A percentile compares a stretch with the other conserved stretches of the same genome.
phyloP scores from a whole-genome alignment of 2,329 filamentous ascomycete species.

The Claviceps africana region DNA sequence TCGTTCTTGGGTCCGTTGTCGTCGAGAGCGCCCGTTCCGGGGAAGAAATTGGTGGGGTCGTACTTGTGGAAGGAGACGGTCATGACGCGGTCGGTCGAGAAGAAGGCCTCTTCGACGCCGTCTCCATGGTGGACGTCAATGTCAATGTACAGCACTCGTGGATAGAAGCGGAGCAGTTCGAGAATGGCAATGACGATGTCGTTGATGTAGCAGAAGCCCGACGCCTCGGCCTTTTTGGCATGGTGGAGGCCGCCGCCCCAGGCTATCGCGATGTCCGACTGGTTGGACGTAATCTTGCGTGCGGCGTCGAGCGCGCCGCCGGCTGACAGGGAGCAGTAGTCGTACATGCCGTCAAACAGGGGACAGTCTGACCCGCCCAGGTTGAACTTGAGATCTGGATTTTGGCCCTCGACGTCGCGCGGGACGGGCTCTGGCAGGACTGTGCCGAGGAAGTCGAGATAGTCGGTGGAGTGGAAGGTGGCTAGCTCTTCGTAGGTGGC shows the following conservation, averaged over 20 bases:
- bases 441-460: constrained; percentile 73
- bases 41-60: constrained; percentile 71
- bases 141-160: constrained; percentile 85
- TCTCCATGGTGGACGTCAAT: constrained; percentile 89
- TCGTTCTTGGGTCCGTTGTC: constrained; percentile 74
- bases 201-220: constrained; percentile 97
- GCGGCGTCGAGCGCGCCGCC: constrained; percentile 86
- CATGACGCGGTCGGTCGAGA: constrained; percentile 78
- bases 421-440: constrained; percentile 51
- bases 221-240: constrained; percentile 85
- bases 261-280: constrained; percentile 92
- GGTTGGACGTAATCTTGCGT: constrained; percentile 68
- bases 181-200: constrained; percentile 92
- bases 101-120: constrained; percentile 82
- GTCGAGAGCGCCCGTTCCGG: constrained; percentile 75
- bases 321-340: constrained; percentile 88
- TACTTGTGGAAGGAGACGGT: constrained; percentile 96
- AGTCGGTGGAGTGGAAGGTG: constrained; percentile 76
- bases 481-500: constrained; percentile 81
- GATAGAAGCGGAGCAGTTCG: constrained; percentile 66
- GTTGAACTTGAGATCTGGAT: constrained; percentile 62
- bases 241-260: constrained; percentile 97
- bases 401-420: constrained; percentile 50
- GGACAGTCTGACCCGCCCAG: constrained; percentile 87
- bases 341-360: constrained; percentile 87